phyloP scores from a whole-genome alignment of 2,329 filamentous ascomycete species.

The Hymenoscyphus albidus region DNA sequence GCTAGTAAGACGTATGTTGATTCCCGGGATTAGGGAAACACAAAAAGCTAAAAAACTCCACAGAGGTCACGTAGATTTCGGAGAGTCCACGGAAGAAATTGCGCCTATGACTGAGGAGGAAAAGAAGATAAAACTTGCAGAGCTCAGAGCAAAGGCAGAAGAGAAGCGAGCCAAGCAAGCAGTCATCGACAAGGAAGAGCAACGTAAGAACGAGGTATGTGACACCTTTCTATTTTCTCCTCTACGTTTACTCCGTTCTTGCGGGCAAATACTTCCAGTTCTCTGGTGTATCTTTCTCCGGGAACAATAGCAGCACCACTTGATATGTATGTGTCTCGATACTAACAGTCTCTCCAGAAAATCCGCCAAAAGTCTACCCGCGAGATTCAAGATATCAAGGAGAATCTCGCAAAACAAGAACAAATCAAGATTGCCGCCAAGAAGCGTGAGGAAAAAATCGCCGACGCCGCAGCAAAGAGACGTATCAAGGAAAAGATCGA shows the following conservation, averaged over 20 bases:
- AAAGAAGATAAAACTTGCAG: slow-evolving; percentile 74
- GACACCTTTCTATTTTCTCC: not conserved
- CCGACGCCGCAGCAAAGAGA: slow-evolving; percentile 80
- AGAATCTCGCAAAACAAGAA: slow-evolving; percentile 82
- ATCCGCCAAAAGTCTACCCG: slow-evolving; percentile 83
- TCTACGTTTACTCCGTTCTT: not conserved
- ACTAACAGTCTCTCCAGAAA: slow-evolving; percentile 41
- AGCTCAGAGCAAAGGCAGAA: slow-evolving; percentile 67
- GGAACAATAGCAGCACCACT: not conserved
- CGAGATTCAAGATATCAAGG: slow-evolving; percentile 84
- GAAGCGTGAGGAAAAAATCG: slow-evolving; percentile 83
- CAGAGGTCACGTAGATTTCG: slow-evolving; percentile 83
- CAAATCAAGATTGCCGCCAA: slow-evolving; percentile 85
- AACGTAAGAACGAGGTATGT: slow-evolving; percentile 77
- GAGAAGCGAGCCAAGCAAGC: slow-evolving; percentile 68
- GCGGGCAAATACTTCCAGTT: not conserved
- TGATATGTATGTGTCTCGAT: not conserved
- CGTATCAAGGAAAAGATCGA: slow-evolving; percentile 91
- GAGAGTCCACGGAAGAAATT: slow-evolving; percentile 89
- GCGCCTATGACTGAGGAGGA: slow-evolving; percentile 87
- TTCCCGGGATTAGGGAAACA: slow-evolving; percentile 5
- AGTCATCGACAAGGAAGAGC: slow-evolving; percentile 72
- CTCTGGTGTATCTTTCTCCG: not conserved
- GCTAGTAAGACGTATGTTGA: slow-evolving; percentile 71
- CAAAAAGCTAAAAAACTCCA: slow-evolving; percentile 8